A percentile compares a stretch with the other conserved stretches of the same genome.
phyloP scores from a whole-genome alignment of 2,329 filamentous ascomycete genomes.

The Mycosphaerella sp. region DNA sequence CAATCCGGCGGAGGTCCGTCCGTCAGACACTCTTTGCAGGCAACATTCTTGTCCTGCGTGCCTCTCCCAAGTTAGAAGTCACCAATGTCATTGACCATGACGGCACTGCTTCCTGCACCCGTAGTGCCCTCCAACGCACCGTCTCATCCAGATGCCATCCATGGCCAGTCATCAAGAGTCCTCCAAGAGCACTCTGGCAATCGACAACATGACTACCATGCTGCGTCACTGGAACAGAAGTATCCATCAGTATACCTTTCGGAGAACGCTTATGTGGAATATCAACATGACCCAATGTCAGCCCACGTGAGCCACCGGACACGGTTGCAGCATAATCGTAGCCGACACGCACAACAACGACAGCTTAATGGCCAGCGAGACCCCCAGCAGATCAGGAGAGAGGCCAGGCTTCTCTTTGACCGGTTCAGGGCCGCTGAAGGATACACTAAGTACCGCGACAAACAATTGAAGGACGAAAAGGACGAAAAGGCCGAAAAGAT shows the following conservation, averaged over 20 bases:
- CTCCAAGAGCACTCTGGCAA: slow-evolving; percentile 42
- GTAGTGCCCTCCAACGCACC: slow-evolving; percentile 42
- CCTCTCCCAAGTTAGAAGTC: slow-evolving; percentile 22
- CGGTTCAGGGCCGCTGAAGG: slow-evolving; percentile 35
- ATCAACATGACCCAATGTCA: slow-evolving; percentile 9
- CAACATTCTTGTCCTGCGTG: slow-evolving; percentile 40
- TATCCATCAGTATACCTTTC: slow-evolving; percentile 27
- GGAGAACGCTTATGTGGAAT: slow-evolving; percentile 23
- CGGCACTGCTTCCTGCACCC: slow-evolving; percentile 34
- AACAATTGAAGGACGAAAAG: slow-evolving; percentile 36
- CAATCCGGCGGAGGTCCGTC: slow-evolving; percentile 9
- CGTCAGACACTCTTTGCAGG: slow-evolving; percentile 28
- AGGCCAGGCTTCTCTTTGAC: slow-evolving; percentile 25
- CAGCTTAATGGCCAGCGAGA: slow-evolving; percentile 7
- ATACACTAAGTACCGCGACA: slow-evolving; percentile 44
- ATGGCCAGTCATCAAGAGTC: slow-evolving; percentile 31
- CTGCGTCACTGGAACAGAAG: slow-evolving; percentile 29
- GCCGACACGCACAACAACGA: slow-evolving; percentile 11
- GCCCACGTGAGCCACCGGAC: slow-evolving; percentile 15
- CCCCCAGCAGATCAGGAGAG: slow-evolving; percentile 16
- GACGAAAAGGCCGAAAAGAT: slow-evolving; percentile 29
- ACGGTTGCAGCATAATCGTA: slow-evolving; percentile 14
- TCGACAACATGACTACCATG: slow-evolving; percentile 33
- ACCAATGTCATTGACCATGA: slow-evolving; percentile 13
- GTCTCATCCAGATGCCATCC: slow-evolving; percentile 29